Evolutionary conservation across 768 basidiomycete genomes (phyloP).

Genomic region (Lentinula detonsa): DNA sequence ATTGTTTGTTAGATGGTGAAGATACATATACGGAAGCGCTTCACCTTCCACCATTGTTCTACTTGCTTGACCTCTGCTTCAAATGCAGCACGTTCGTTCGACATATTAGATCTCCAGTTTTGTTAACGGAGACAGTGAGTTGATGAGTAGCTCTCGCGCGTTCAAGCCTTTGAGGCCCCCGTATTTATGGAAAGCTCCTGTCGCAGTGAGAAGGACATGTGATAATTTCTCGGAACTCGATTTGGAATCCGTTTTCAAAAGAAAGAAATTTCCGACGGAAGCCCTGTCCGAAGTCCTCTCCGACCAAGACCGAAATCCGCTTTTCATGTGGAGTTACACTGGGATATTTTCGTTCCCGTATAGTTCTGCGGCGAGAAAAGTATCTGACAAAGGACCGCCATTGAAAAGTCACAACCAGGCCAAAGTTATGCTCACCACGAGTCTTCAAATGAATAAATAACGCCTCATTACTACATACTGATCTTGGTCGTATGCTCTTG

Average conservation of each 20-base stretch:
- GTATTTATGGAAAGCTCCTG: constrained; percentile 16
- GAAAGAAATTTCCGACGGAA: constrained; percentile 2
- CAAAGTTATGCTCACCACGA: not conserved
- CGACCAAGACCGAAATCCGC: not conserved
- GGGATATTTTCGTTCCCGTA: not conserved
- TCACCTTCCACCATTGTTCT: constrained; percentile 90
- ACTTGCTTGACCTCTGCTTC: constrained; percentile 78
- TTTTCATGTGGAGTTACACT: constrained; percentile 3
- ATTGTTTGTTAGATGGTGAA: constrained; percentile 5
- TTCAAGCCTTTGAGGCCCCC: constrained; percentile 8
- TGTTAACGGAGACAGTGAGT: constrained; percentile 13
- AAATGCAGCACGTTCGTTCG: constrained; percentile 64
- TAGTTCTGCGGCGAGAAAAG: not conserved
- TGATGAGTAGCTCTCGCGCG: constrained; percentile 10
- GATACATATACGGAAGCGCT: constrained; percentile 3
- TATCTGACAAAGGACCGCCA: not conserved
- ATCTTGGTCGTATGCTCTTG: not conserved
- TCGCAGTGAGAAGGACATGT: constrained; percentile 32
- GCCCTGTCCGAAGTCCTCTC: not conserved
- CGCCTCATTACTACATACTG: constrained; percentile 4
- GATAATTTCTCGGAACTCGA: constrained; percentile 24
- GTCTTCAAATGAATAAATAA: not conserved
- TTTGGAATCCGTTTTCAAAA: not conserved
- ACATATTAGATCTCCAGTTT: constrained; percentile 34
- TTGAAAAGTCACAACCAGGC: not conserved